Percentiles rank a stretch among this genome's conserved stretches.
Conservation (phyloP, 352 stramenopile genomes). For the Phytophthora hibernalis region DNA sequence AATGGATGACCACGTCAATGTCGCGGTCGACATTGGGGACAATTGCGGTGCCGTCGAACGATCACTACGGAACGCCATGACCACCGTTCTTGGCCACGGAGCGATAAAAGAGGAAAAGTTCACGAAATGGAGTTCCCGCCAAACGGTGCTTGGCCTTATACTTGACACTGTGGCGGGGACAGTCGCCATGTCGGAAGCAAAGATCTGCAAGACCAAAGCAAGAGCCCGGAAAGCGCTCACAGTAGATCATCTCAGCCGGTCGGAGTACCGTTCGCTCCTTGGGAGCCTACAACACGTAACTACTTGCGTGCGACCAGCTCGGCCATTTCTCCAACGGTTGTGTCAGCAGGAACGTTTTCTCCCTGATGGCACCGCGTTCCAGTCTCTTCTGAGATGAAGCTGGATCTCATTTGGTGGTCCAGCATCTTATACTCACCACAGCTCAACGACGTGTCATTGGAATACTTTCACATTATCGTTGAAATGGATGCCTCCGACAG, state of each 20-base stretch:
- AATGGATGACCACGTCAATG: neutral
- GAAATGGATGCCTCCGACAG: conserved; percentile 26
- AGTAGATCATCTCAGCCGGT: neutral
- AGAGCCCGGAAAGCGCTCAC: neutral
- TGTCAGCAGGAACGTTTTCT: conserved; percentile 8
- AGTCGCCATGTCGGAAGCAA: neutral
- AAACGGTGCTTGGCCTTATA: neutral
- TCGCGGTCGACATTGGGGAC: neutral
- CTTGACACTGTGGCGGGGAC: neutral
- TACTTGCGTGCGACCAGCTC: neutral
- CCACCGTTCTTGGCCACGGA: neutral
- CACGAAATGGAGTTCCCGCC: neutral
- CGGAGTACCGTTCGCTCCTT: neutral
- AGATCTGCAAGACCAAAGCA: neutral
- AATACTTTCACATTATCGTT: conserved; percentile 19
- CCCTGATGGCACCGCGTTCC: neutral
- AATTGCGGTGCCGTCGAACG: neutral
- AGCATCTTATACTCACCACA: too few species aligned
- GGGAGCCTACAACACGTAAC: neutral
- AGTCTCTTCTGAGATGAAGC: too few species aligned
- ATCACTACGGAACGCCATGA: neutral
- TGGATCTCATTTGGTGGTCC: too few species aligned
- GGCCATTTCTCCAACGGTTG: conserved; percentile 14
- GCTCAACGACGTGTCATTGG: too few species aligned
- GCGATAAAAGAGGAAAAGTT: neutral